Evolutionary conservation across 75 land plant species (phyloP), one percentile per base, ranked within the genome.

Genomic region (Cupressus sempervirens): DNA sequence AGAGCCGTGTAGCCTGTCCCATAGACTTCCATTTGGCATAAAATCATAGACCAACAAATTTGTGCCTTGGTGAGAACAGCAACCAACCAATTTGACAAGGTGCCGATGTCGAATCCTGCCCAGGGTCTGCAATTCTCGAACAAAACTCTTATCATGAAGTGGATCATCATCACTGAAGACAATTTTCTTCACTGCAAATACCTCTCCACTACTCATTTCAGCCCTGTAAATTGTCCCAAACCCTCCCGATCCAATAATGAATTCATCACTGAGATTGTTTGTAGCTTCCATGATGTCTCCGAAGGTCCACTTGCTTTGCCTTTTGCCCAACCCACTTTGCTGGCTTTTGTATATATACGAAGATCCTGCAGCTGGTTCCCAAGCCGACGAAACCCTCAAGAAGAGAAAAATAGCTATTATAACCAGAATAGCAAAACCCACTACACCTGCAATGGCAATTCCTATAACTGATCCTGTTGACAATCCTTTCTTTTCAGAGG

Each of bases 21-120:
- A 91, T n/a, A 96, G 83, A 84, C 94, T 94, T 45, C 98, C 99
- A 84, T 96, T 97, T 73, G 94, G 93, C 93, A 97, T 94, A 85
- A 91, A 97, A 82, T 97, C 96, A 74, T 97, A 97, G 14, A 97
- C 84, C 81, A 97, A 83, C 81, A 95, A 75, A 80, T 89, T 93
- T 0, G 79, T 84, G 76, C 86, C 91, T 80, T 81, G 85, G 85
- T 86, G 89, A 76, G 84, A 87, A 67, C 94, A 91, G 82, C 85
- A 95, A 0, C 98, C 98, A 73, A 95, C 54, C 62, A 97, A 88
- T 76, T 93, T 95, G 81, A 95, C 96, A 80, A 97, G 88, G 86
- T 97, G 96, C 88, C 98, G 83, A 86, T 97, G 99, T 92, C 90
- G 87, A 81, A 93, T 91, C 86, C 91, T 86, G n/a, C 99, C 98